These are phyloP conservation scores for Stephania cephalantha DNA, from an alignment of 164 flowering plant genomes.

Conservation along the genomic window DNA sequence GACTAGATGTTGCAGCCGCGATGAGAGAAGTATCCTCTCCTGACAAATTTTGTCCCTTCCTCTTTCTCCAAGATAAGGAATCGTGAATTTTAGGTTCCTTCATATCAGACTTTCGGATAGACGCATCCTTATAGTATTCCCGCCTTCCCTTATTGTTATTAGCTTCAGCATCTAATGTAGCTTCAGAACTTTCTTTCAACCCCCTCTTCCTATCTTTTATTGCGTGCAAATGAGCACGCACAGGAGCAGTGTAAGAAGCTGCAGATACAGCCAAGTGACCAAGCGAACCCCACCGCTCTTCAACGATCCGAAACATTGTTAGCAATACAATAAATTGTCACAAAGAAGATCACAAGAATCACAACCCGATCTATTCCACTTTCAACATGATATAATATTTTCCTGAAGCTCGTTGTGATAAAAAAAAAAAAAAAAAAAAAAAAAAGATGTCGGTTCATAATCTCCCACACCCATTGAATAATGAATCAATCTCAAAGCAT, in stretches of 20 bases:
- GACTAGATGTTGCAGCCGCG: slow-evolving; percentile 44
- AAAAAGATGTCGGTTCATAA: too few species aligned
- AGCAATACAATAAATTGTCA: not conserved
- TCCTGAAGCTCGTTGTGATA: too few species aligned
- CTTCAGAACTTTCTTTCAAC: slow-evolving; percentile 22
- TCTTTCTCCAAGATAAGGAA: slow-evolving; percentile 80
- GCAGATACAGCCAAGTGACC: slow-evolving; percentile 71
- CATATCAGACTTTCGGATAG: slow-evolving; percentile 58
- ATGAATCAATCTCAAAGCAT: too few species aligned
- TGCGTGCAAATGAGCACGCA: slow-evolving; percentile 87
- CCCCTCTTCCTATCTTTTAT: slow-evolving; percentile 62
- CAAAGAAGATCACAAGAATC: too few species aligned
- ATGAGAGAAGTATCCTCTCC: slow-evolving; percentile 39
- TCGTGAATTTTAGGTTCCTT: slow-evolving; percentile 55
- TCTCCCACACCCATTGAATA: too few species aligned
- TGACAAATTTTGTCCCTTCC: slow-evolving; percentile 29
- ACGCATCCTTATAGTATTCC: slow-evolving; percentile 42
- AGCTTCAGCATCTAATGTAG: slow-evolving; percentile 16
- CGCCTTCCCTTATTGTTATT: slow-evolving; percentile 18
- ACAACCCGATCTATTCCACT: too few species aligned
- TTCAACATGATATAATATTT: too few species aligned
- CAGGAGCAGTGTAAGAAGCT: slow-evolving; percentile 67
- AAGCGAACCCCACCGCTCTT: slow-evolving; percentile 90
- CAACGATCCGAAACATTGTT: slow-evolving; percentile 53
- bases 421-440: too few species aligned